Evolutionary conservation across 108 stramenopile genomes (phyloP), one percentile per base, ranked within the genome.

Genomic region (Tribonema minus): DNA sequence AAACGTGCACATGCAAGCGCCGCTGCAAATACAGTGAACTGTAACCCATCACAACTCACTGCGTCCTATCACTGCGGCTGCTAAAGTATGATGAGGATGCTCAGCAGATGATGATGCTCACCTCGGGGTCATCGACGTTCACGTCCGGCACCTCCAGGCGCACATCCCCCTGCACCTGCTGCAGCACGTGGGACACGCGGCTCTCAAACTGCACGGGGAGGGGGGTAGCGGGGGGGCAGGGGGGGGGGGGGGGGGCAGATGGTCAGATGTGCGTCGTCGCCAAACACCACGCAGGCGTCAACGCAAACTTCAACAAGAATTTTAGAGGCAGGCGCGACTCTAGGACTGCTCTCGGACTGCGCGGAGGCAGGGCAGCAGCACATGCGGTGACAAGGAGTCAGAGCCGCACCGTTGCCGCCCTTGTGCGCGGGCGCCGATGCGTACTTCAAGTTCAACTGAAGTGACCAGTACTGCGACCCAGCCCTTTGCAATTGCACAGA

Each of bases 161-260:
- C 32, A 89, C 87, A 33, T 87, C 87, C 4, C 88, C 88, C 33
- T 75, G 68, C 32, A 89, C 84, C 61, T 87, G 87, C 72, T 82
- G 82, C 1, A 76, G 35, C 1, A 87, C 88, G 76, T 87, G 85
- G 4, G 54, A 36, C 58, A 89, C 65, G 25, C 82, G 84, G 2
- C 64, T 64, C 64, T 82, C 72, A 58, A 89, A 89, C 69, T 54
- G 46, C 20, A 54, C 15, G 15, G 20, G 46, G 9, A 15, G 46
- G 15, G 20, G 20, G 20, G 15, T 9, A 9, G 20, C 15, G 9
- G 9, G 46, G 15, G 20, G 20, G 20, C n/a, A n/a, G 46, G 15
- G 20, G 46, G 9, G 9, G 46, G 15, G 20, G 20, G 20, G 15
- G 20, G 15, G 46, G 9, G 20, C 46, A 54, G 20, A 9, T 9